phyloP scores from a whole-genome alignment of 1,139 yeast species.

The Saccharomyces uvarum region DNA sequence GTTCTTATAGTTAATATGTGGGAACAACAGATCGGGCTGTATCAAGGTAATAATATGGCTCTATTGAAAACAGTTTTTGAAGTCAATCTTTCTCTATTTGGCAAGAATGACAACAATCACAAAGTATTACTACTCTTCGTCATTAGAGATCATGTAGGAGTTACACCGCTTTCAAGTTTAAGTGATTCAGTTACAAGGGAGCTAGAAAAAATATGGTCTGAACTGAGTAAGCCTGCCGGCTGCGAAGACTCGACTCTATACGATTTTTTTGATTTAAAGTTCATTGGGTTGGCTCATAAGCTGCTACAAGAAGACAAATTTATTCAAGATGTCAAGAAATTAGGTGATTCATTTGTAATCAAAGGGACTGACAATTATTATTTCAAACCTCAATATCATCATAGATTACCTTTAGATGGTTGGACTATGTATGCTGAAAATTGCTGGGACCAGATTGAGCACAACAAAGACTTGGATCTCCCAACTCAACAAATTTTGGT shows the following conservation, averaged over 20 bases:
- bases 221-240: slow-evolving; percentile 63
- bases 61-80: slow-evolving; percentile 90
- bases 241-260: slow-evolving; percentile 45
- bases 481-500: slow-evolving; percentile 95
- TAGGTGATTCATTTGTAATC: slow-evolving; percentile 48
- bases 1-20: slow-evolving; percentile 85
- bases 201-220: slow-evolving; percentile 69
- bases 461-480: slow-evolving; percentile 84
- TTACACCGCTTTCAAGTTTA: slow-evolving; percentile 71
- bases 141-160: slow-evolving; percentile 84
- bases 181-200: slow-evolving; percentile 63
- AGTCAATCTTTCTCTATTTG: slow-evolving; percentile 78
- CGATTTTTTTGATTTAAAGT: slow-evolving; percentile 80
- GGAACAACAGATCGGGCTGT: slow-evolving; percentile 95
- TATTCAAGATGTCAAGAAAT: slow-evolving; percentile 47
- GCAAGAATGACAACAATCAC: slow-evolving; percentile 37
- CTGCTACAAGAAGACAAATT: slow-evolving; percentile 72
- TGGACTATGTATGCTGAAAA: slow-evolving; percentile 89
- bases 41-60: slow-evolving; percentile 98
- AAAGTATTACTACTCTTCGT: slow-evolving; percentile 79
- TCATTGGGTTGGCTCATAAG: slow-evolving; percentile 80
- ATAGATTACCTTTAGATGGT: slow-evolving; percentile 86
- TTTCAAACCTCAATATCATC: slow-evolving; percentile 69
- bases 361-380: slow-evolving; percentile 31
- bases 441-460: slow-evolving; percentile 91